Percentiles rank a stretch among this genome's conserved stretches.
These are phyloP conservation scores for Hemileccinum hortonii DNA, from an alignment of 1,284 basidiomycete genomes.

Conservation along the genomic window DNA sequence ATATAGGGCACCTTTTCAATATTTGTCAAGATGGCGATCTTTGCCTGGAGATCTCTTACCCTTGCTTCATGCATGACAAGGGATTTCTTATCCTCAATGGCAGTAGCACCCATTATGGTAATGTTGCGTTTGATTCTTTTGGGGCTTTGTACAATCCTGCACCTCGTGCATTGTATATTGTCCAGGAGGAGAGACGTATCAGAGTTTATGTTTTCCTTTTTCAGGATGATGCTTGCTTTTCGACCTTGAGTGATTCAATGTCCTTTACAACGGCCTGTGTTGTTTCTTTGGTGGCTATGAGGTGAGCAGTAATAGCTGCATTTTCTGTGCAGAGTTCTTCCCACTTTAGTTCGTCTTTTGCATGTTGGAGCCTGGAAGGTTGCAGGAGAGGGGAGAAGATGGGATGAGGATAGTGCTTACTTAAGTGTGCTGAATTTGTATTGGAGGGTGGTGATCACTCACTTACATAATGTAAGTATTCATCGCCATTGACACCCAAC, in stretches of 20 bases:
- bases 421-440: constrained; percentile 58
- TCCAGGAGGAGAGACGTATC: constrained; percentile 61
- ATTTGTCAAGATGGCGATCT: constrained; percentile 64
- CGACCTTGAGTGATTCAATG: constrained; percentile 66
- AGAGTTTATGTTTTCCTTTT: constrained; percentile 61
- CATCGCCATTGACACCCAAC: too few species aligned
- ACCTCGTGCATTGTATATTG: constrained; percentile 56
- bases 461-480: too few species aligned
- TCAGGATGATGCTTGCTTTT: constrained; percentile 55
- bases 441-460: constrained; percentile 53
- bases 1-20: constrained; percentile 64
- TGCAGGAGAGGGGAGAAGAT: background rate
- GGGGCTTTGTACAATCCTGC: constrained; percentile 83
- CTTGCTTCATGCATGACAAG: constrained; percentile 66
- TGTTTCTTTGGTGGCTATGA: constrained; percentile 66
- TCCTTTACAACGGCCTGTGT: constrained; percentile 58
- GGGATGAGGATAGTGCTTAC: constrained; percentile 41
- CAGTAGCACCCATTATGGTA: constrained; percentile 62
- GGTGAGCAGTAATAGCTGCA: constrained; percentile 56
- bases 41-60: constrained; percentile 71
- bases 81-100: constrained; percentile 59
- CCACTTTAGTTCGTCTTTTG: constrained; percentile 69
- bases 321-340: constrained; percentile 63
- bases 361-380: constrained; percentile 55
- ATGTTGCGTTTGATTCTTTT: constrained; percentile 83